A percentile compares a stretch with the other conserved stretches of the same genome.
Evolutionary conservation across 2,329 filamentous ascomycete genomes (phyloP).

Genomic region (Pestalotiopsis fici): DNA sequence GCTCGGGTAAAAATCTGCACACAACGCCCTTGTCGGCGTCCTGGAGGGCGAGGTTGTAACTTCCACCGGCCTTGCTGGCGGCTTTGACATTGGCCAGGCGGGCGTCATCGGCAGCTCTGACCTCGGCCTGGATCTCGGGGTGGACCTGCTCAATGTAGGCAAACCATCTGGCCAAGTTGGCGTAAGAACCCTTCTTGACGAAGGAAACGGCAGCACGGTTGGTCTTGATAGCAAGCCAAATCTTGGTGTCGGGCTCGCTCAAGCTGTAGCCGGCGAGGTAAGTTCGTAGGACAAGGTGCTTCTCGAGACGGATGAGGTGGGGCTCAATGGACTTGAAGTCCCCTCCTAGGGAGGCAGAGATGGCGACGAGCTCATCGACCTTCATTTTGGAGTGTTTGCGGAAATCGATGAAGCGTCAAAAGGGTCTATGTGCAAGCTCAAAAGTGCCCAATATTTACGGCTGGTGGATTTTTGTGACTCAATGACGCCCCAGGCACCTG

Average conservation of each 20-base stretch:
- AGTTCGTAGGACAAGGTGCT: constrained; percentile 82
- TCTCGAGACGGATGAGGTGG: constrained; percentile 75
- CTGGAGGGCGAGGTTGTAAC: constrained; percentile 84
- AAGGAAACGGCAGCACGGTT: constrained; percentile 84
- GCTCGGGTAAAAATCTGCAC: constrained; percentile 91
- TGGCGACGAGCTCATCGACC: constrained; percentile 53
- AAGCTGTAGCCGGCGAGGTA: constrained; percentile 82
- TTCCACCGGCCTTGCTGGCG: constrained; percentile 75
- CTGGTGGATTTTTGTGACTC: constrained; percentile 1
- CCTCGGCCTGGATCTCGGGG: constrained; percentile 71
- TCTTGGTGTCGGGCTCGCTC: constrained; percentile 74
- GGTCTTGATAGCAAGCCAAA: constrained; percentile 80
- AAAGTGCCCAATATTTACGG: constrained; percentile 4
- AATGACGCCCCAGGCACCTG: constrained; percentile 12
- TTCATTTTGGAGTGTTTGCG: constrained; percentile 47
- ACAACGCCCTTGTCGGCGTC: constrained; percentile 88
- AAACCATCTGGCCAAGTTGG: constrained; percentile 86
- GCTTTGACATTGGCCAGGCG: constrained; percentile 69
- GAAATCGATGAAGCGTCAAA: not conserved
- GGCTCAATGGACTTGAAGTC: constrained; percentile 86
- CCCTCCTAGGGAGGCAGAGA: constrained; percentile 51
- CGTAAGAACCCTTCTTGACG: constrained; percentile 74
- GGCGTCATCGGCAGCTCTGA: constrained; percentile 70
- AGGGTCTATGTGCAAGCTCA: not conserved
- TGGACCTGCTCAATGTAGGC: constrained; percentile 79